Conservation (phyloP, 768 basidiomycete species). For the Pisolithus microcarpus region DNA sequence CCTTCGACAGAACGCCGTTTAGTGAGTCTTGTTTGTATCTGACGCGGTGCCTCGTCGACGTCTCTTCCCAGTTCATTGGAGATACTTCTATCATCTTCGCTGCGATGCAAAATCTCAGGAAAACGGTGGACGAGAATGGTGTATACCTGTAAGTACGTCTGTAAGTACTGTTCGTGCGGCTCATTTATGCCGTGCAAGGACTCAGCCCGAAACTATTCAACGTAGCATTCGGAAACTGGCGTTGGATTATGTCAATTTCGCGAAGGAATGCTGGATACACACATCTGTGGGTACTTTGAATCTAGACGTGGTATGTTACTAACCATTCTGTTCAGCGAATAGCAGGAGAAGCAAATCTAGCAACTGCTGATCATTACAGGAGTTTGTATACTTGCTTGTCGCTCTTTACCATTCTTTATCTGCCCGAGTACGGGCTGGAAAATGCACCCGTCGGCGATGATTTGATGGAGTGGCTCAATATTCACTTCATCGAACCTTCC, state of each 20-base stretch:
- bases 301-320: not conserved
- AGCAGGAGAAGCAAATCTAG: slow-evolving; percentile 41
- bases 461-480: slow-evolving; percentile 93
- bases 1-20: slow-evolving; percentile 62
- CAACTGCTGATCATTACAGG: slow-evolving; percentile 58
- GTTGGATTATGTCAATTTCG: slow-evolving; percentile 68
- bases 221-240: slow-evolving; percentile 58
- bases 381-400: slow-evolving; percentile 74
- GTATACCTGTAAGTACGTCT: slow-evolving; percentile 12
- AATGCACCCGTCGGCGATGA: slow-evolving; percentile 88
- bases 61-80: slow-evolving; percentile 52
- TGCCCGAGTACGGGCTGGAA: slow-evolving; percentile 75
- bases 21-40: slow-evolving; percentile 24
- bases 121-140: slow-evolving; percentile 30
- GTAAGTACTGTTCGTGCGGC: not conserved
- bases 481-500: slow-evolving; percentile 84
- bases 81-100: slow-evolving; percentile 71
- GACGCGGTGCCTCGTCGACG: not conserved
- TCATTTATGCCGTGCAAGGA: slow-evolving; percentile 28
- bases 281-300: slow-evolving; percentile 45
- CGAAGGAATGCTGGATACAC: slow-evolving; percentile 71
- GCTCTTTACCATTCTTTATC: slow-evolving; percentile 74
- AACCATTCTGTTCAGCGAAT: slow-evolving; percentile 33
- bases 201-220: slow-evolving; percentile 44
- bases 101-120: slow-evolving; percentile 56